These are phyloP conservation scores for Fusarium anguioides DNA, from an alignment of 2,329 filamentous ascomycete species.

Conservation along the genomic window DNA sequence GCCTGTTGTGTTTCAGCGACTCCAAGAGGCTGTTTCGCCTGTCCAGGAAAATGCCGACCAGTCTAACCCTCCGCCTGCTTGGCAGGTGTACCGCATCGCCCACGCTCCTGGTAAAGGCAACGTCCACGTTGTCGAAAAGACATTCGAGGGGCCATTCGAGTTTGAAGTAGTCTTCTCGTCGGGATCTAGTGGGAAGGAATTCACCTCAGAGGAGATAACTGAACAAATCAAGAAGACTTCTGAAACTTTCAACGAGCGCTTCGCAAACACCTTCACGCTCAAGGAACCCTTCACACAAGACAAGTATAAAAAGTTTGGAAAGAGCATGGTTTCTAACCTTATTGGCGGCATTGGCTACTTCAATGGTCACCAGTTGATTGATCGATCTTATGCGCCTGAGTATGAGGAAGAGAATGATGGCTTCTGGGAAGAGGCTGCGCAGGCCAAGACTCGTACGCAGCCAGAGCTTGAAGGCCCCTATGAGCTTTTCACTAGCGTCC, in stretches of 20 bases:
- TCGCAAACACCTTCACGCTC: slow-evolving; percentile 72
- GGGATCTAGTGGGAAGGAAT: slow-evolving; percentile 68
- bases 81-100: slow-evolving; percentile 83
- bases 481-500: slow-evolving; percentile 90
- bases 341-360: slow-evolving; percentile 97
- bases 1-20: slow-evolving; percentile 66
- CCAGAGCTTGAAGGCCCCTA: slow-evolving; percentile 82
- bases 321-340: slow-evolving; percentile 93
- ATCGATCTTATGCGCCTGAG: slow-evolving; percentile 89
- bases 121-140: slow-evolving; percentile 88
- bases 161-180: slow-evolving; percentile 95
- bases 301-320: slow-evolving; percentile 82
- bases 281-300: slow-evolving; percentile 79
- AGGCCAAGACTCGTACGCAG: slow-evolving; percentile 75
- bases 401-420: slow-evolving; percentile 96
- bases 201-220: slow-evolving; percentile 73
- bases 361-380: slow-evolving; percentile 86
- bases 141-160: slow-evolving; percentile 89
- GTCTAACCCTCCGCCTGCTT: slow-evolving; percentile 82
- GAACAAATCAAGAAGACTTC: slow-evolving; percentile 74
- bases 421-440: slow-evolving; percentile 92
- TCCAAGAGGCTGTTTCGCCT: slow-evolving; percentile 63
- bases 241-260: slow-evolving; percentile 78
- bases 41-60: slow-evolving; percentile 61
- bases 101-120: slow-evolving; percentile 80